These are phyloP conservation scores for Syzygium malaccense DNA, from an alignment of 441 rosid genomes.

Conservation along the genomic window DNA sequence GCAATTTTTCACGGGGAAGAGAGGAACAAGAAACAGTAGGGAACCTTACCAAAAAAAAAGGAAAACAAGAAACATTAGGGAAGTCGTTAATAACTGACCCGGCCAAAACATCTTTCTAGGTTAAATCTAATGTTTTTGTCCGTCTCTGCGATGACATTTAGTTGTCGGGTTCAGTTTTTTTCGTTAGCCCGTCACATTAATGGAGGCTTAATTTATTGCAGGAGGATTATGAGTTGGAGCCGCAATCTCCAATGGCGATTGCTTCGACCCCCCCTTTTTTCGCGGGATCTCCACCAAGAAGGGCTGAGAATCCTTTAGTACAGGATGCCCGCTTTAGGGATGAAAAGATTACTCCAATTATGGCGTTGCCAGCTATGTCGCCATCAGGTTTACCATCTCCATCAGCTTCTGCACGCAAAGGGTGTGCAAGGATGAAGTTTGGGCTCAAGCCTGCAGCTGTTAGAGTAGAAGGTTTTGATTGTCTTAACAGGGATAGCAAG, in stretches of 20 bases:
- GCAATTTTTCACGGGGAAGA: background rate
- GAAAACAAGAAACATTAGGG: background rate
- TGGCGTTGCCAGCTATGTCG: conserved; percentile 4
- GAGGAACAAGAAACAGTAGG: background rate
- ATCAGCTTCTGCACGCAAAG: conserved; percentile 31
- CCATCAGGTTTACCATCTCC: conserved; percentile 45
- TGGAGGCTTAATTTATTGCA: conserved; percentile 1
- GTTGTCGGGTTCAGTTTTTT: background rate
- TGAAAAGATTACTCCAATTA: conserved; percentile 35
- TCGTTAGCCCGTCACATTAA: background rate
- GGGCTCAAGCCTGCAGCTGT: conserved; percentile 80
- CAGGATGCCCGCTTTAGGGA: conserved; percentile 50
- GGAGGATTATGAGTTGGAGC: conserved; percentile 18
- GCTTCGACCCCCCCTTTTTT: conserved; percentile 32
- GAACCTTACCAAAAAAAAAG: background rate
- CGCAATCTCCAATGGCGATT: background rate
- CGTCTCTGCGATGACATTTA: background rate
- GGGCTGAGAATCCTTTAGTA: conserved; percentile 27
- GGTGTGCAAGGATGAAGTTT: conserved; percentile 34
- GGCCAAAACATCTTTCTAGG: background rate
- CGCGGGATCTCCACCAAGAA: conserved; percentile 35
- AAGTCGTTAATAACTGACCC: background rate
- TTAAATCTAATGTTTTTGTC: background rate
- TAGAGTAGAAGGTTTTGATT: conserved; percentile 98
- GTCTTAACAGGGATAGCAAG: conserved; percentile 89